Evolutionary conservation across 305 asterid genomes (phyloP).

Genomic region (Plantago lanceolata): DNA sequence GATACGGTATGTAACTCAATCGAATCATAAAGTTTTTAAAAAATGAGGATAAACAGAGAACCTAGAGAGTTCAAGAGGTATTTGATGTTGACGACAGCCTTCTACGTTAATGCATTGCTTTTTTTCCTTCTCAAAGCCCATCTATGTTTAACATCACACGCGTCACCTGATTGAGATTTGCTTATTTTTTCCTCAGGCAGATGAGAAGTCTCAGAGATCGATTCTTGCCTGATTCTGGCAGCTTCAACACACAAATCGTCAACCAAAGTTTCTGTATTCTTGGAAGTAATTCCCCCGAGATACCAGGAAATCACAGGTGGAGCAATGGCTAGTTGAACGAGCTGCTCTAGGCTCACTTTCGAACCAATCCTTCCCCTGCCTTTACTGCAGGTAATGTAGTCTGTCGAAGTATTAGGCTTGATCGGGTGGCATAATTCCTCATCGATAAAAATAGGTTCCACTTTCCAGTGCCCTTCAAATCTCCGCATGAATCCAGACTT

Average conservation of each 20-base stretch:
- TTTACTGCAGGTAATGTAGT: constrained; percentile 49
- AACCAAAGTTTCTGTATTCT: constrained; percentile 73
- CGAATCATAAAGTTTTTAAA: too few species aligned
- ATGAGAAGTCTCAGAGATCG: constrained; percentile 10
- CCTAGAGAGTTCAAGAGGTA: not conserved
- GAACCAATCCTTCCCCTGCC: constrained; percentile 88
- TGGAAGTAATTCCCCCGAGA: constrained; percentile 74
- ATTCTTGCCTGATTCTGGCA: constrained; percentile 53
- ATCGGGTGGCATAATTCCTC: constrained; percentile 52
- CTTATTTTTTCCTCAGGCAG: constrained; percentile 19
- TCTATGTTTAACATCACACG: constrained; percentile 53
- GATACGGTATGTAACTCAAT: too few species aligned
- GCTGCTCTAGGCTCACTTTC: constrained; percentile 62
- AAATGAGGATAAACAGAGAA: too few species aligned
- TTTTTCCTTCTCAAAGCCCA: constrained; percentile 59
- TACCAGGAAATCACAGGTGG: constrained; percentile 96
- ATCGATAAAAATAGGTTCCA: constrained; percentile 72
- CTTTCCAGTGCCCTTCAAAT: constrained; percentile 83
- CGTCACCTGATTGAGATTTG: constrained; percentile 12
- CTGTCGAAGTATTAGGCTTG: constrained; percentile 50
- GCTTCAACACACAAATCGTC: constrained; percentile 67
- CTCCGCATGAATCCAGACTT: constrained; percentile 86
- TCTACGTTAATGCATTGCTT: constrained; percentile 37
- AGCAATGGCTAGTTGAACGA: constrained; percentile 66
- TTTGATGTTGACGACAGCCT: constrained; percentile 26